A percentile compares a stretch with the other conserved stretches of the same genome.
Conservation (phyloP, 352 stramenopile species). For the Phytopythium helicoides region DNA sequence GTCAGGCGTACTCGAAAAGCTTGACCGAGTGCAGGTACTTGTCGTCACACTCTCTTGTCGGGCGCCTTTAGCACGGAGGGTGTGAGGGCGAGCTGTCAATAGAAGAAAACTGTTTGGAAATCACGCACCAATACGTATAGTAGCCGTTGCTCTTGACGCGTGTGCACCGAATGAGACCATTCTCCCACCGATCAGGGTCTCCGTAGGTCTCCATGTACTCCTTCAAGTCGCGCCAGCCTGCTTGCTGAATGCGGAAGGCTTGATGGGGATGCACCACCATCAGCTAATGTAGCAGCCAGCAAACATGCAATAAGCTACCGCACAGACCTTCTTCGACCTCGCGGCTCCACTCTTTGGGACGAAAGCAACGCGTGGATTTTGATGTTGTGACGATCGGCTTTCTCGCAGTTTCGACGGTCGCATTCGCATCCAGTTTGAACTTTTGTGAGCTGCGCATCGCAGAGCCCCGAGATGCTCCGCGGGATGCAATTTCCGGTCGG, state of each 20-base stretch:
- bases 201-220: constrained; percentile 82
- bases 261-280: background rate
- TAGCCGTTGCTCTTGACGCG: constrained; percentile 81
- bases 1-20: constrained; percentile 72
- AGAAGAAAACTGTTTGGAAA: no score
- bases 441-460: constrained; percentile 16
- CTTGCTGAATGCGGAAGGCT: constrained; percentile 74
- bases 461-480: constrained; percentile 21
- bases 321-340: constrained; percentile 75
- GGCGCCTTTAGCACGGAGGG: constrained; percentile 32
- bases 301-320: no score
- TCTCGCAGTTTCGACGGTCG: constrained; percentile 13
- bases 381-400: constrained; percentile 43
- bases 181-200: constrained; percentile 69
- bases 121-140: constrained; percentile 78
- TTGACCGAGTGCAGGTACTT: constrained; percentile 83
- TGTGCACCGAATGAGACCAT: constrained; percentile 75
- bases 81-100: no score
- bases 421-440: constrained; percentile 60
- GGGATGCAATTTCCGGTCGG: constrained; percentile 38
- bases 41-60: constrained; percentile 74
- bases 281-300: no score
- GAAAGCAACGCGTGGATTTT: constrained; percentile 60
- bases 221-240: constrained; percentile 72
- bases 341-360: constrained; percentile 65